Evolutionary conservation across 169 alveolate genomes (phyloP), one percentile per base, ranked within the genome.

Genomic region (Amoebophrya sp.): DNA sequence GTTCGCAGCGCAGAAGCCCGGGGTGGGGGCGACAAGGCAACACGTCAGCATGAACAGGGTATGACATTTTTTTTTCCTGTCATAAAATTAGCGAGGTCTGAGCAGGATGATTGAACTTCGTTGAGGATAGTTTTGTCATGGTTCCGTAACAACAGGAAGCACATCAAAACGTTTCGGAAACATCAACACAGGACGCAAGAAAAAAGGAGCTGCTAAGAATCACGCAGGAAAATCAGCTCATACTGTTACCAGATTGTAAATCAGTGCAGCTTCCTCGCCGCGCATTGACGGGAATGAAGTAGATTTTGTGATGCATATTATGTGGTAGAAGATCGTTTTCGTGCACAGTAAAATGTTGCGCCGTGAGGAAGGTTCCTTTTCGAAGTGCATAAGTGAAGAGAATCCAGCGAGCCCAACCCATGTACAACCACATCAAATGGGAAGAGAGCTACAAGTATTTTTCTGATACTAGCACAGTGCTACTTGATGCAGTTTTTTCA

Each of bases 381-480:
- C n/a, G n/a, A n/a, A n/a, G n/a, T n/a, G n/a, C n/a, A n/a, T n/a
- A n/a, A n/a, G n/a, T n/a, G 39, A 39, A 38, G 40, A 77, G 91
- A 25, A 89, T 89, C 1, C 91, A 89, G 77, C 29, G 55, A 25
- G 77, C 91, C 14, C 91, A 41, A 40, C 91, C 91, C 3, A 53
- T 40, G 77, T 89, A 89, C 66, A 89, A 66, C 66, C 91, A 89
- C 66, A 77, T 89, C 14, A 41, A 89, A 29, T 89, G 91, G 91
- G 91, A 89, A 25, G 77, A 89, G 91, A 40, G 77, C 23, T 89
- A 40, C 83, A 66, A 66, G 83, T 66, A 66, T n/a, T 41, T 2
- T 41, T 41, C 54, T 41, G 23, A 41, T 12, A 2, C 54, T 12
- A 41, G 54, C 54, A 2, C 54, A 41, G n/a, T n/a, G 2, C 54